A percentile compares a stretch with the other conserved stretches of the same genome.
Evolutionary conservation across 306 rosid species (phyloP).

Genomic region (Vigna unguiculata): DNA sequence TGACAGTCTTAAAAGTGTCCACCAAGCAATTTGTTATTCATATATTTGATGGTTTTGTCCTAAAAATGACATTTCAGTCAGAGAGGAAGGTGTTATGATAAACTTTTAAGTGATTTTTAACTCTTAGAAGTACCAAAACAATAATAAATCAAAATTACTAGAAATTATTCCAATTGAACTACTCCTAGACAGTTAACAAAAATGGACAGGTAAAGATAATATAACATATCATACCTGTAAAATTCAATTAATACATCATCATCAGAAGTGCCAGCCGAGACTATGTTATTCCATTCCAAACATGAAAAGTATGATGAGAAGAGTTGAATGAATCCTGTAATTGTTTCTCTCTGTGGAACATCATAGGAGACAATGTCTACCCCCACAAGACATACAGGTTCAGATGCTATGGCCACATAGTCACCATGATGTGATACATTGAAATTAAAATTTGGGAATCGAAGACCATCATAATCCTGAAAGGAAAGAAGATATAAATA

Average conservation of each 20-base stretch:
- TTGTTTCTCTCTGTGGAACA: slow-evolving; percentile 67
- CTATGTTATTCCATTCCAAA: slow-evolving; percentile 78
- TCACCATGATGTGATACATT: slow-evolving; percentile 93
- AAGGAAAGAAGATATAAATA: slow-evolving; percentile 21
- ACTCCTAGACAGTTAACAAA: not conserved
- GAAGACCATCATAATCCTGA: slow-evolving; percentile 58
- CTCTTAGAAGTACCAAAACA: no score
- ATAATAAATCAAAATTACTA: not conserved
- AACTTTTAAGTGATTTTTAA: no score
- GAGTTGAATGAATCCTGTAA: slow-evolving; percentile 53
- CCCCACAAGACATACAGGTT: slow-evolving; percentile 87
- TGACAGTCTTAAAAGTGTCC: slow-evolving; percentile 6
- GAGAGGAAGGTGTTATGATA: no score
- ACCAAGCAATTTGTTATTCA: slow-evolving; percentile 1
- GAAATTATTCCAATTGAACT: not conserved
- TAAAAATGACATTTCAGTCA: no score
- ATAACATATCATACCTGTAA: slow-evolving; percentile 59
- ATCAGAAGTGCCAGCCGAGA: slow-evolving; percentile 60
- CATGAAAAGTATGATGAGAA: slow-evolving; percentile 80
- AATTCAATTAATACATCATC: slow-evolving; percentile 69
- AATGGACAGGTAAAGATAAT: slow-evolving; percentile 3
- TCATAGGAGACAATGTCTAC: slow-evolving; percentile 74
- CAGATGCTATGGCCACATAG: slow-evolving; percentile 91
- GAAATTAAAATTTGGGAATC: slow-evolving; percentile 87
- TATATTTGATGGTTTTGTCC: no score